Base-by-base conservation (phyloP, 2,329 filamentous ascomycete genomes). In the Fusarium pseudoanthophilum region DNA sequence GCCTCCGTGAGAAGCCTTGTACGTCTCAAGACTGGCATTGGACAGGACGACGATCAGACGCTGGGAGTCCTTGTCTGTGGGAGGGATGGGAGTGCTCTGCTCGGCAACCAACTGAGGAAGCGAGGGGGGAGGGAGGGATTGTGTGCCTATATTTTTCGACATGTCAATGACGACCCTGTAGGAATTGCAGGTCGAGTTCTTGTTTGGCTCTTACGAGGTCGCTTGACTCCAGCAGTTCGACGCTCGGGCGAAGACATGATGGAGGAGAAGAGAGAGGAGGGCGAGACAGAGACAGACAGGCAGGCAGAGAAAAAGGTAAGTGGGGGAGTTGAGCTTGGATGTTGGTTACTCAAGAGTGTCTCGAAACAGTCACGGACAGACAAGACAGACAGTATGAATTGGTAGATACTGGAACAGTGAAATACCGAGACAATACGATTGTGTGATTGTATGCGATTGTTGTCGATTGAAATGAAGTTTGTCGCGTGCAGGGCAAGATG, bases 11-110 rank as follows among this genome's bases (percentile, higher is more conserved):
- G 93, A 93, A 2, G 96, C 93, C 82, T 97, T 97, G 88, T 98
- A 98, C 2, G 96, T 99, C 84, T 99, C 96, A 76, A 99, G 90
- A 79, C 95, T 98, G 72, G 96, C 96, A 87, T 98, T 97, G 75
- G 95, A 97, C 56, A 99, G 89, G 45, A 99, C 95, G 61, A 99
- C 96, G 75, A 99, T 97, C 75, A 99, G 87, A 65, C 96, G 90
- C 83, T 95, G 92, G 20, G 93, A 93, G 83, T 97, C 93, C 84
- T 97, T 98, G 84, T 99, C 96, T 77, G 89, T 92, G 21, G 91
- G 86, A 16, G 95, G 85, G 74, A 99, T 97, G 32, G 95, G 92
- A 18, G 91, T 88, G 80, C 96, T 92, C 82, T 98, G 95, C 83
- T 98, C 95, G 46, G 96, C 95, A 52, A 97, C 94, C 58, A 99